These are phyloP conservation scores for Jacaranda copaia DNA, from an alignment of 257 asterid genomes.

Conservation along the genomic window DNA sequence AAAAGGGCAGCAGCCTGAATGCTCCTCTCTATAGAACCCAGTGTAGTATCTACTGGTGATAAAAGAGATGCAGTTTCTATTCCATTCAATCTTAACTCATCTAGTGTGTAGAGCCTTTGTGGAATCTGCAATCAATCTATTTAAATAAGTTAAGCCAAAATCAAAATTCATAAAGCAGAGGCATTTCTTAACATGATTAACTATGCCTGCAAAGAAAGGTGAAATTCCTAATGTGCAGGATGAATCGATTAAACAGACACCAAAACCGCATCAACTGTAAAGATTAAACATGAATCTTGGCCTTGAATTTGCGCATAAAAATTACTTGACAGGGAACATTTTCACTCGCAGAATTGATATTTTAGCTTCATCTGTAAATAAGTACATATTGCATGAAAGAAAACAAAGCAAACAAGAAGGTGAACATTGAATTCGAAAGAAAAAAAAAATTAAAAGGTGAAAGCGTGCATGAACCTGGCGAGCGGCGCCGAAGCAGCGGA, in stretches of 20 bases:
- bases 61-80: constrained; percentile 76
- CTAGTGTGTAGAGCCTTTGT: constrained; percentile 90
- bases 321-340: neutral
- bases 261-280: neutral
- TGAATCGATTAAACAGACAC: neutral
- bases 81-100: constrained; percentile 89
- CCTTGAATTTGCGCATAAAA: neutral
- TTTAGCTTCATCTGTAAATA: neutral
- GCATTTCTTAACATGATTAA: constrained; percentile 9
- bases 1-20: constrained; percentile 73
- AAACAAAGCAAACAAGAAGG: neutral
- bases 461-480: constrained; percentile 70
- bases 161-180: constrained; percentile 1
- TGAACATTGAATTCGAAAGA: neutral
- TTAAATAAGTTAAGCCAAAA: constrained; percentile 31
- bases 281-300: neutral
- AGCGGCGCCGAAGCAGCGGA: constrained; percentile 84
- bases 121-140: constrained; percentile 79
- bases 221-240: neutral
- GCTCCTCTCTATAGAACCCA: constrained; percentile 74
- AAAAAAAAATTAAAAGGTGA: neutral
- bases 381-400: neutral
- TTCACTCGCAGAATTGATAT: neutral
- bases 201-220: neutral
- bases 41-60: constrained; percentile 80